Conservation (phyloP, 2,329 filamentous ascomycete species). For the Botrytis cinerea region DNA sequence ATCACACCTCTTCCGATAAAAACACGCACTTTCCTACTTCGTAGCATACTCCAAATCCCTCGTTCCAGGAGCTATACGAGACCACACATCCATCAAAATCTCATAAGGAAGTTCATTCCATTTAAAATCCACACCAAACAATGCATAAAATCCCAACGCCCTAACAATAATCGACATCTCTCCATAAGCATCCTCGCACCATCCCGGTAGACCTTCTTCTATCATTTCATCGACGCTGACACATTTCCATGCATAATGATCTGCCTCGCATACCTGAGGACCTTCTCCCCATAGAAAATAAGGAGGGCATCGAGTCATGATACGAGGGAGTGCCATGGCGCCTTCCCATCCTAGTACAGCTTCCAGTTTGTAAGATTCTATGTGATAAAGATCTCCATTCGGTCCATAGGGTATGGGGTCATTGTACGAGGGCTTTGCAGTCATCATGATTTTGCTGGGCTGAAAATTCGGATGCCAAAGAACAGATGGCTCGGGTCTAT, state of each 20-base stretch:
- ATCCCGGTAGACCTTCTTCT: background rate
- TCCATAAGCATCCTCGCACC: constrained; percentile 3
- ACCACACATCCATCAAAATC: background rate
- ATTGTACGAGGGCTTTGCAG: background rate
- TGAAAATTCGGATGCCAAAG: background rate
- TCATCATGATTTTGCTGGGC: background rate
- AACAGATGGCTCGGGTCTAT: background rate
- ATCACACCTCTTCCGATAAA: background rate
- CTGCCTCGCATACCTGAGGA: background rate
- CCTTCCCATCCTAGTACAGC: background rate
- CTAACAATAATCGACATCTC: background rate
- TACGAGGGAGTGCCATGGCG: background rate
- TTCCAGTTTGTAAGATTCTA: background rate
- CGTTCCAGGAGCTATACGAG: background rate
- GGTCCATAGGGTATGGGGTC: accelerated
- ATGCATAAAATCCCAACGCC: constrained; percentile 1
- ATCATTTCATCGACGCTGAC: background rate
- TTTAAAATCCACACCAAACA: background rate
- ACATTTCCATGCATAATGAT: accelerated
- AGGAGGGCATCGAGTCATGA: constrained; percentile 1
- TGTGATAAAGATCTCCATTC: background rate
- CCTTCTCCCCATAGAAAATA: background rate
- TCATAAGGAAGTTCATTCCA: constrained; percentile 7
- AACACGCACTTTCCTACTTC: background rate
- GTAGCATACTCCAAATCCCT: background rate